phyloP scores from a whole-genome alignment of 345 rosid species.

The Bruguiera sexangula region DNA sequence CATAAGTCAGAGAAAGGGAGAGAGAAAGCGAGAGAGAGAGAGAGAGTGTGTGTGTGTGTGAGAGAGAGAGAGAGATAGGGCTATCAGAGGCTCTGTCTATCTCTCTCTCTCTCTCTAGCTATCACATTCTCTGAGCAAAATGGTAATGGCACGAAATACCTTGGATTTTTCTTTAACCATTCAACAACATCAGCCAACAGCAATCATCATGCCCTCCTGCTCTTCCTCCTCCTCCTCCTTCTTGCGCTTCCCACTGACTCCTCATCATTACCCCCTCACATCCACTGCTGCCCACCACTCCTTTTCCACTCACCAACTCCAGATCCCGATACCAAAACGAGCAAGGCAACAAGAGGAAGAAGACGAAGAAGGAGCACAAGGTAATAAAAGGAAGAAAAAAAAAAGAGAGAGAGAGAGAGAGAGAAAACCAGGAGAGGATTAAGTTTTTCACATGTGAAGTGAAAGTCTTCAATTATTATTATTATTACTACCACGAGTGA shows the following conservation, averaged over 20 bases:
- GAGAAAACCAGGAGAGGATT: no score
- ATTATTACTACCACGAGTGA: constrained; percentile 3
- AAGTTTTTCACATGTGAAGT: no score
- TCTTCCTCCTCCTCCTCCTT: constrained; percentile 26
- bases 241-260: constrained; percentile 32
- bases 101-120: constrained; percentile 14
- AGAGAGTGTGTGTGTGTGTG: neutral
- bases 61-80: neutral
- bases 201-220: constrained; percentile 41
- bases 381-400: neutral
- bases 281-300: constrained; percentile 3
- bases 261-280: constrained; percentile 46
- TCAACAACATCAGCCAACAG: constrained; percentile 32
- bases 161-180: constrained; percentile 35
- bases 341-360: constrained; percentile 4
- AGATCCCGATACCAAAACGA: constrained; percentile 25
- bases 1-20: constrained; percentile 7
- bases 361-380: constrained; percentile 14
- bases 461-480: no score
- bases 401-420: no score
- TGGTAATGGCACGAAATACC: constrained; percentile 22
- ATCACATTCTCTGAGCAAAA: constrained; percentile 1
- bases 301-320: constrained; percentile 20
- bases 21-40: constrained; percentile 4
- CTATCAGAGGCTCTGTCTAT: neutral